Conservation (phyloP, 371 early-diverging fungal genomes). For the Apophysomyces elegans region DNA sequence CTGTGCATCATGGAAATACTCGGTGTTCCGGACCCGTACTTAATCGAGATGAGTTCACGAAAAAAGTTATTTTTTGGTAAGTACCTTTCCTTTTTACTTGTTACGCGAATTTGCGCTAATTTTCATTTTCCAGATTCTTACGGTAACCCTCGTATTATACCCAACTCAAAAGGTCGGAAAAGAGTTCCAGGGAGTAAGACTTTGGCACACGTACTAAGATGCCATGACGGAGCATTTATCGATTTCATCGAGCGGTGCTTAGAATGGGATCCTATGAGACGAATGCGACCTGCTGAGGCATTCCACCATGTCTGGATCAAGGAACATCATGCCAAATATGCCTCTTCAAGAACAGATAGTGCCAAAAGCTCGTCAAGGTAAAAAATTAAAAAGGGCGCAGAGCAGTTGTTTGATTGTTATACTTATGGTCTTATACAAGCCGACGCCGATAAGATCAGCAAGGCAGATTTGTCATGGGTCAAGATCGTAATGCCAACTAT, state of each 20-base stretch:
- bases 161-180: conserved; percentile 89
- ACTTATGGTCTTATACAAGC: background rate
- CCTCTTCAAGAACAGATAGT: background rate
- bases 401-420: background rate
- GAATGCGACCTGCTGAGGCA: conserved; percentile 90
- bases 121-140: conserved; percentile 58
- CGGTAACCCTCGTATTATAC: conserved; percentile 71
- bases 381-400: background rate
- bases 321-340: conserved; percentile 3
- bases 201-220: conserved; percentile 70
- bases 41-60: conserved; percentile 80
- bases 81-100: conserved; percentile 12
- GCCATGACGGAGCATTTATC: conserved; percentile 75
- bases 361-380: background rate
- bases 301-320: conserved; percentile 79
- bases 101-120: conserved; percentile 11
- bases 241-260: conserved; percentile 88
- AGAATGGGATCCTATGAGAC: conserved; percentile 89
- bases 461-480: too few species aligned
- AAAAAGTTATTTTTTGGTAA: conserved; percentile 88
- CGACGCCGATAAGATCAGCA: background rate
- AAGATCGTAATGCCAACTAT: too few species aligned
- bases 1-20: conserved; percentile 93
- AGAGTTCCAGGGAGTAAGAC: conserved; percentile 82
- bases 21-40: conserved; percentile 78